Evolutionary conservation across 1,139 yeast species (phyloP).

Genomic region (Schwanniomyces etchellsii): DNA sequence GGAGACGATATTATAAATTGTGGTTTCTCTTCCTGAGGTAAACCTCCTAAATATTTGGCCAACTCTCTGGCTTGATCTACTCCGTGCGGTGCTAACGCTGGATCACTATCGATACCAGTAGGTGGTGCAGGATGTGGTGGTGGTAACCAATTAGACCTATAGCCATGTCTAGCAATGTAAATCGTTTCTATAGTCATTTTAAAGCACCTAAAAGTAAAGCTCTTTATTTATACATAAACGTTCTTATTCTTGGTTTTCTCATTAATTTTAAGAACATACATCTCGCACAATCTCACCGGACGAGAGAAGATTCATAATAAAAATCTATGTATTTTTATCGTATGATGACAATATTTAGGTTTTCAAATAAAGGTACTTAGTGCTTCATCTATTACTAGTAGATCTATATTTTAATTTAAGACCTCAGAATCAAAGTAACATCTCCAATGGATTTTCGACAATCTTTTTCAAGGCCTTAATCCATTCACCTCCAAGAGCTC

Average conservation of each 20-base stretch:
- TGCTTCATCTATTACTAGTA: neutral
- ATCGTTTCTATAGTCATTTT: constrained; percentile 40
- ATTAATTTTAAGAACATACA: too few relatives aligned
- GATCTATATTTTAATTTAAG: neutral
- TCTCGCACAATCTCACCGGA: neutral
- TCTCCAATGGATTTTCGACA: constrained; percentile 92
- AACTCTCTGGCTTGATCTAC: constrained; percentile 73
- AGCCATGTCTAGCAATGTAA: constrained; percentile 67
- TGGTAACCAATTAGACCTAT: constrained; percentile 77
- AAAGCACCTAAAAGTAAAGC: constrained; percentile 1
- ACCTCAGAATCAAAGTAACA: constrained; percentile 75
- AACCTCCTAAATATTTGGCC: constrained; percentile 41
- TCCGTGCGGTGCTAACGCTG: constrained; percentile 76
- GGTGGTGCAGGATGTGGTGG: constrained; percentile 71
- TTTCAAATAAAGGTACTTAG: neutral
- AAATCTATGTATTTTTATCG: neutral
- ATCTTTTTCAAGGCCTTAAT: constrained; percentile 88
- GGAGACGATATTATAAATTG: constrained; percentile 73
- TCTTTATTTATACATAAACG: too few relatives aligned
- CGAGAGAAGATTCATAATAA: neutral
- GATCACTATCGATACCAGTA: constrained; percentile 79
- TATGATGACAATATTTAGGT: neutral
- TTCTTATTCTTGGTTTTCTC: too few relatives aligned
- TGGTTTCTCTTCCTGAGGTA: constrained; percentile 45
- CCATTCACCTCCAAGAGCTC: constrained; percentile 97